Evolutionary conservation across 2,329 filamentous ascomycete genomes (phyloP).

Genomic region (Scleromitrula shiraiana): DNA sequence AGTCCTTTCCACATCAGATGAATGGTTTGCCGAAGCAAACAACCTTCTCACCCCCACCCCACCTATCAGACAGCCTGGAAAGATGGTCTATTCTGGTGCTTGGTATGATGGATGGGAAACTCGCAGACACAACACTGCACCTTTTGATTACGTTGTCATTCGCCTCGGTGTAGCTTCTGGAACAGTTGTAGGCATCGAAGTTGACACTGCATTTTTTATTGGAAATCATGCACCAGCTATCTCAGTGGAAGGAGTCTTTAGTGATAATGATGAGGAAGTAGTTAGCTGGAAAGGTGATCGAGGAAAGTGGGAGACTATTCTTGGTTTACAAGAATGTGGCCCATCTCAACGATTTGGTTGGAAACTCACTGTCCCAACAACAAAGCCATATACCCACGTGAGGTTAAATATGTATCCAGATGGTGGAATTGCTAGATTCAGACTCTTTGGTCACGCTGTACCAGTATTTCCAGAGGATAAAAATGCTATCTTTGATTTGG

Average conservation of each 20-base stretch:
- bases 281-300: conserved; percentile 49
- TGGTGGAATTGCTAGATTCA: conserved; percentile 73
- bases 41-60: conserved; percentile 58
- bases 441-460: conserved; percentile 67
- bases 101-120: conserved; percentile 70
- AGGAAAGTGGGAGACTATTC: conserved; percentile 64
- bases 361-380: conserved; percentile 51
- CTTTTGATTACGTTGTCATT: conserved; percentile 61
- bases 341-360: conserved; percentile 67
- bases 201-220: conserved; percentile 75
- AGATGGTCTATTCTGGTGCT: conserved; percentile 61
- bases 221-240: conserved; percentile 77
- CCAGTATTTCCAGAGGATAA: conserved; percentile 65
- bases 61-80: conserved; percentile 54
- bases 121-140: conserved; percentile 53
- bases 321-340: conserved; percentile 63
- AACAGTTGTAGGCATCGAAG: conserved; percentile 64
- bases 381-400: conserved; percentile 70
- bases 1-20: conserved; percentile 56
- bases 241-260: conserved; percentile 69
- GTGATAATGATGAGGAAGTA: conserved; percentile 56
- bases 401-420: conserved; percentile 80
- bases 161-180: conserved; percentile 63
- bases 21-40: conserved; percentile 60
- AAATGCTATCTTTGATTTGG: conserved; percentile 63